These are phyloP conservation scores for Cladophialophora bantiana DNA, from an alignment of 2,329 filamentous ascomycete species.

Conservation along the genomic window DNA sequence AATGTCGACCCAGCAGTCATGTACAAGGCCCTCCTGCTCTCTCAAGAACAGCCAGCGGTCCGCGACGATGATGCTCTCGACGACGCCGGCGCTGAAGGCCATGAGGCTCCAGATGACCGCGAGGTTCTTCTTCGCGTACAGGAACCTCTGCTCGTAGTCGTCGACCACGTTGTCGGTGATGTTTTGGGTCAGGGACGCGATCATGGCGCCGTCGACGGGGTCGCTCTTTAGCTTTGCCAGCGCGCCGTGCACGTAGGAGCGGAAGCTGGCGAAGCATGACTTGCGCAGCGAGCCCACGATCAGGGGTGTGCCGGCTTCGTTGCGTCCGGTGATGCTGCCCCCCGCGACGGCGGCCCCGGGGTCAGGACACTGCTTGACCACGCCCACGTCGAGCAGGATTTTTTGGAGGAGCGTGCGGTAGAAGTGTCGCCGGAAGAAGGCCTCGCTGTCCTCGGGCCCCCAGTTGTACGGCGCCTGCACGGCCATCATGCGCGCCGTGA, in stretches of 20 bases:
- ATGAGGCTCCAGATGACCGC: conserved; percentile 92
- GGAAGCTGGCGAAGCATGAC: conserved; percentile 76
- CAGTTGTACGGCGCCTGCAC: conserved; percentile 95
- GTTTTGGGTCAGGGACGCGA: conserved; percentile 68
- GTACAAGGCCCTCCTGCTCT: conserved; percentile 74
- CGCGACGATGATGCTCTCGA: conserved; percentile 87
- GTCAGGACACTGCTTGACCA: conserved; percentile 65
- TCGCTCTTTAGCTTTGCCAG: conserved; percentile 72
- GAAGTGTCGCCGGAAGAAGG: conserved; percentile 92
- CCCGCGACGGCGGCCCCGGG: conserved; percentile 39
- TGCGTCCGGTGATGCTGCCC: conserved; percentile 37
- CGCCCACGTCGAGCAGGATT: conserved; percentile 84
- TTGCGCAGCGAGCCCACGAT: conserved; percentile 88
- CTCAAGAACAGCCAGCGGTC: conserved; percentile 88
- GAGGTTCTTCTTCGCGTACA: conserved; percentile 75
- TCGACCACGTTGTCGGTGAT: conserved; percentile 79
- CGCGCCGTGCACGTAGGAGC: conserved; percentile 80
- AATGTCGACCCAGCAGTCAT: conserved; percentile 85
- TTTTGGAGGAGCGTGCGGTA: conserved; percentile 89
- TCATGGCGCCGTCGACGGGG: conserved; percentile 64
- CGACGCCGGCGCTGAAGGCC: conserved; percentile 89
- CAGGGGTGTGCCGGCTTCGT: conserved; percentile 70
- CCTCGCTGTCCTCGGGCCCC: conserved; percentile 78
- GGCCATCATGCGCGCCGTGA: conserved; percentile 97
- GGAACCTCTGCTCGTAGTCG: conserved; percentile 71